Percentiles rank a stretch among this genome's conserved stretches.
phyloP scores from a whole-genome alignment of 2,329 filamentous ascomycete species.

The Fusarium nodosum region DNA sequence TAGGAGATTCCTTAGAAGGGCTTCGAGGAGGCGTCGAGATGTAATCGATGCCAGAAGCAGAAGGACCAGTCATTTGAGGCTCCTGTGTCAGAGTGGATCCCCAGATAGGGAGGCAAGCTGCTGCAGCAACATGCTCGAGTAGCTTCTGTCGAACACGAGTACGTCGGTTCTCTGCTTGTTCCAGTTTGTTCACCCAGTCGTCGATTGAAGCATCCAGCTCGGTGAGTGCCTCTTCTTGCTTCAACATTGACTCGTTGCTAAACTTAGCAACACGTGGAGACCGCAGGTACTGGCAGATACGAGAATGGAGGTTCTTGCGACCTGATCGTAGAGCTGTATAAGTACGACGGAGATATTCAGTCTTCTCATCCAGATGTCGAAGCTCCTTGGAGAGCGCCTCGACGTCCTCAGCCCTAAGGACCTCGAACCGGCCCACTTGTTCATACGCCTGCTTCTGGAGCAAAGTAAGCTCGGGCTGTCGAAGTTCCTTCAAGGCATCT shows the following conservation, averaged over 20 bases:
- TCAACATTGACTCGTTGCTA: slow-evolving; percentile 80
- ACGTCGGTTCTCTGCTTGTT: slow-evolving; percentile 82
- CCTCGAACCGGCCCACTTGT: slow-evolving; percentile 73
- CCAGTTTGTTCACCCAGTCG: slow-evolving; percentile 84
- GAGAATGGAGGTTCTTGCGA: slow-evolving; percentile 79
- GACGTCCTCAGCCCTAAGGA: slow-evolving; percentile 73
- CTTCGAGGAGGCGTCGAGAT: slow-evolving; percentile 71
- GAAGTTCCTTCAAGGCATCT: slow-evolving; percentile 66
- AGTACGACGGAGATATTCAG: slow-evolving; percentile 82
- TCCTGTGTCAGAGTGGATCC: slow-evolving; percentile 54
- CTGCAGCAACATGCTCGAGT: slow-evolving; percentile 83
- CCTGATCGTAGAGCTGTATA: slow-evolving; percentile 81
- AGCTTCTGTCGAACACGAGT: slow-evolving; percentile 83
- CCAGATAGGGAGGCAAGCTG: slow-evolving; percentile 64
- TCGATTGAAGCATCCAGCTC: slow-evolving; percentile 84
- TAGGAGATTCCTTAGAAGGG: slow-evolving; percentile 63
- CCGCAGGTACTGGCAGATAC: slow-evolving; percentile 82
- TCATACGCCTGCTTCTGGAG: slow-evolving; percentile 72
- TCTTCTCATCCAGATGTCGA: slow-evolving; percentile 80
- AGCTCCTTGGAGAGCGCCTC: slow-evolving; percentile 79
- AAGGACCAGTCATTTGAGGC: slow-evolving; percentile 56
- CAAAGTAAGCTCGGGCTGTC: slow-evolving; percentile 62
- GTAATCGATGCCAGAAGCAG: slow-evolving; percentile 57
- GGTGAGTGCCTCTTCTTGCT: slow-evolving; percentile 82
- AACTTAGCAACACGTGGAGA: slow-evolving; percentile 78